phyloP scores from a whole-genome alignment of 2,329 filamentous ascomycete species.

The Pseudogymnoascus sp. region DNA sequence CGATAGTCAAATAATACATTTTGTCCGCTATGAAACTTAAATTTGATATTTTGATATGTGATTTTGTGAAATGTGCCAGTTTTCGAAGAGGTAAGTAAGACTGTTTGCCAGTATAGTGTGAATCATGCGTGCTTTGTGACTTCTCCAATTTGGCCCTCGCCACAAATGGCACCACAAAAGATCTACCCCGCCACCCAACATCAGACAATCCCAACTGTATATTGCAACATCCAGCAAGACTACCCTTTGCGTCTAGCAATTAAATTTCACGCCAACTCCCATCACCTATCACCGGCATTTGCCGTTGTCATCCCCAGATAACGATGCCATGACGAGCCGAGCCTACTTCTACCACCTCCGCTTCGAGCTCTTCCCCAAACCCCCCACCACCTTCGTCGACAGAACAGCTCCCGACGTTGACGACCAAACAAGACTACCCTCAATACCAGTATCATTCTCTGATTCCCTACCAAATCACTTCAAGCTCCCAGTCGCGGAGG shows the following conservation, averaged over 20 bases:
- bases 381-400: constrained; percentile 21
- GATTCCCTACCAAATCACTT: neutral
- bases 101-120: neutral
- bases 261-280: neutral
- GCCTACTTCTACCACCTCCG: constrained; percentile 59
- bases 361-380: constrained; percentile 51
- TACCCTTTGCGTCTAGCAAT: neutral
- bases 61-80: neutral
- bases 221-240: neutral
- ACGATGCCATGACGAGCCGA: constrained; percentile 18
- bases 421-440: neutral
- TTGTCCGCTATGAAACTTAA: neutral
- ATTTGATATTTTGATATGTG: neutral
- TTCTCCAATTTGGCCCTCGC: neutral
- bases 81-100: neutral
- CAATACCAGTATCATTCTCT: neutral
- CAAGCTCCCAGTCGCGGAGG: neutral
- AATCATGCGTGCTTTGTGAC: neutral
- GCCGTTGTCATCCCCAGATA: constrained; percentile 7
- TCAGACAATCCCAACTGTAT: constrained; percentile 1
- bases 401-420: neutral
- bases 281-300: neutral
- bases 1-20: constrained; percentile 1
- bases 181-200: constrained; percentile 3
- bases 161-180: neutral